Evolutionary conservation across 148 eudicot genomes (phyloP), one percentile per base, ranked within the genome.

Genomic region (Rhododendron ferrugineum): DNA sequence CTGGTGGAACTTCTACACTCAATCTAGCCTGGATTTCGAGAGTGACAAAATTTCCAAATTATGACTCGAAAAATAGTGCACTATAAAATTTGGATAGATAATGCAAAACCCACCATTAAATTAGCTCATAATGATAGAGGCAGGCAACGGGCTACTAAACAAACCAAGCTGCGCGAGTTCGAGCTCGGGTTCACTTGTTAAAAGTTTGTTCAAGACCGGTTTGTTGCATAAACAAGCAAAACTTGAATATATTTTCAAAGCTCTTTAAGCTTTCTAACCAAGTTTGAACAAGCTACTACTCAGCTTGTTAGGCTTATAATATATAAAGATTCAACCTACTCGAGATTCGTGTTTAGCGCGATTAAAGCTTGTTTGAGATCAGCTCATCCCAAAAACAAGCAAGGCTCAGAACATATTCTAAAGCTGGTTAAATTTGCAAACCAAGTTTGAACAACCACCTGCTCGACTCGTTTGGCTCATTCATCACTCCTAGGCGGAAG

Each of bases 1-100:
- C 92, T 78, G 88, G 80, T 78, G 99, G 99, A 90, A 97, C 99
- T 89, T 86, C 93, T 62, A 97, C 95, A 82, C 92, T 94, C 91
- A 97, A 89, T 83, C 88, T 90, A 56, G 93, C 94, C 99, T 97
- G 95, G 87, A 90, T 66, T 80, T 10, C 84, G 9, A 54, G 64
- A 49, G 34, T 84, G 60, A 18, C 1, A 70, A 70, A 68, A 68
- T 30, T 16, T 80, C 82, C 18, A 49, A 32, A 46, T 49, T 79
- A 50, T 52, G n/a, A 49, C 64, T 14, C 11, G 7, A 10, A 80
- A 80, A 18, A 3, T 18, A 11, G 68, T 28, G 2, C 66, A 80
- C 4, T 54, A 0, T 9, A 9, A 34, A 52, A 34, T 34, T 49
- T 37, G 68, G 37, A 50, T 32, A 54, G 14, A 18, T 16, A 80